phyloP scores from a whole-genome alignment of 352 stramenopile species.

The Pythium dissimile region DNA sequence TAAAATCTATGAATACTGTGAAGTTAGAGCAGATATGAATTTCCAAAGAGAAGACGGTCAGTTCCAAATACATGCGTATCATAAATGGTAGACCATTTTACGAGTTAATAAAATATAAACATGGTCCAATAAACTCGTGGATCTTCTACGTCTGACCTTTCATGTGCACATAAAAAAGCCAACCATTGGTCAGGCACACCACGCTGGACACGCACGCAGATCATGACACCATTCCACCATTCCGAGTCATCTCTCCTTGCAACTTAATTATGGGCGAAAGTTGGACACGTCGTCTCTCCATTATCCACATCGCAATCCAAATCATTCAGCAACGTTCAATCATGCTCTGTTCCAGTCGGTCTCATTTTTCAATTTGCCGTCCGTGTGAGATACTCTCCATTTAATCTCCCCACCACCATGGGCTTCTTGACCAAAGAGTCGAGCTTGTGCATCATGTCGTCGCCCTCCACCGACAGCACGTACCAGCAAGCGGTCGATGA shows the following conservation, averaged over 20 bases:
- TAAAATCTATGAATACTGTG: too few species aligned
- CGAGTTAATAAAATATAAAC: too few species aligned
- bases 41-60: too few species aligned
- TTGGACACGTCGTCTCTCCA: background rate
- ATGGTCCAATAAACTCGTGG: too few species aligned
- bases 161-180: background rate
- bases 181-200: background rate
- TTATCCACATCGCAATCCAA: background rate
- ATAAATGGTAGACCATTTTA: too few species aligned
- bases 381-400: background rate
- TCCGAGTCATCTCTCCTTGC: background rate
- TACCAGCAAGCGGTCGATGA: background rate
- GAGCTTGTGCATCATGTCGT: conserved; percentile 7
- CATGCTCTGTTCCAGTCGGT: background rate
- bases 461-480: conserved; percentile 5
- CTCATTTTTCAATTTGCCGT: background rate
- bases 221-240: background rate
- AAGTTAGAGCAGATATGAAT: too few species aligned
- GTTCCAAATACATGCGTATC: too few species aligned
- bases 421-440: background rate
- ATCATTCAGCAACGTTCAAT: background rate
- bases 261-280: background rate
- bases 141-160: too few species aligned
- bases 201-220: background rate
- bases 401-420: background rate